Conservation (phyloP, 1,139 yeast genomes). For the Zygotorulaspora mrakii region DNA sequence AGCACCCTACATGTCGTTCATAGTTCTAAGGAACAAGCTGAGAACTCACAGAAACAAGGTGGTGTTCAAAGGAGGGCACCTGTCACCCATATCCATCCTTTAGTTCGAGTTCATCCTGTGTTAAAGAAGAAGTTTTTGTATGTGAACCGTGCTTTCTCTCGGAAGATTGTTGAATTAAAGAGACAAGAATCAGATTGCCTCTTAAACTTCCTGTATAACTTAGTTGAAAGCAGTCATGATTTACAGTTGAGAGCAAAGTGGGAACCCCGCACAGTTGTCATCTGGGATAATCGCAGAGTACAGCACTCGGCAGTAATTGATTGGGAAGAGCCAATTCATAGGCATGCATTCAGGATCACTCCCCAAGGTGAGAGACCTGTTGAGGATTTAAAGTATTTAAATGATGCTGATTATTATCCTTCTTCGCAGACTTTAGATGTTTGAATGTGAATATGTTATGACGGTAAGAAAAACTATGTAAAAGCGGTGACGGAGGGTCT, state of each 20-base stretch:
- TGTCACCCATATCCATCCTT: constrained; percentile 58
- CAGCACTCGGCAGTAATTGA: constrained; percentile 62
- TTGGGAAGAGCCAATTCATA: constrained; percentile 52
- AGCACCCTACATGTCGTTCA: constrained; percentile 60
- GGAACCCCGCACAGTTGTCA: constrained; percentile 59
- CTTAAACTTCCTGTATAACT: constrained; percentile 50
- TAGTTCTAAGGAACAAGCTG: constrained; percentile 65
- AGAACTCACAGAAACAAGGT: constrained; percentile 50
- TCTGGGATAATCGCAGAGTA: constrained; percentile 70
- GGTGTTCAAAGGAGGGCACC: constrained; percentile 63
- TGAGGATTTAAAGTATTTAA: constrained; percentile 21
- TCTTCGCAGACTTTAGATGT: no score
- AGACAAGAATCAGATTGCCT: constrained; percentile 61
- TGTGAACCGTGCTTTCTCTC: constrained; percentile 58
- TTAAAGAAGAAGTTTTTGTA: constrained; percentile 58
- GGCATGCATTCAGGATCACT: constrained; percentile 69
- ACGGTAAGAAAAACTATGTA: no score
- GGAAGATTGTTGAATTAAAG: constrained; percentile 61
- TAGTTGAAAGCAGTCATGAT: constrained; percentile 50
- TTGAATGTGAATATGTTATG: no score
- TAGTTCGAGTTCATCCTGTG: constrained; percentile 67
- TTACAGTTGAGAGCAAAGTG: constrained; percentile 56
- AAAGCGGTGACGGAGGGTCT: no score
- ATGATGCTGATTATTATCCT: constrained; percentile 22
- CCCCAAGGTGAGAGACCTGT: constrained; percentile 44